Percentiles rank a stretch among this genome's conserved stretches.
phyloP scores from a whole-genome alignment of 768 basidiomycete genomes.

The Tulasnella sp. region DNA sequence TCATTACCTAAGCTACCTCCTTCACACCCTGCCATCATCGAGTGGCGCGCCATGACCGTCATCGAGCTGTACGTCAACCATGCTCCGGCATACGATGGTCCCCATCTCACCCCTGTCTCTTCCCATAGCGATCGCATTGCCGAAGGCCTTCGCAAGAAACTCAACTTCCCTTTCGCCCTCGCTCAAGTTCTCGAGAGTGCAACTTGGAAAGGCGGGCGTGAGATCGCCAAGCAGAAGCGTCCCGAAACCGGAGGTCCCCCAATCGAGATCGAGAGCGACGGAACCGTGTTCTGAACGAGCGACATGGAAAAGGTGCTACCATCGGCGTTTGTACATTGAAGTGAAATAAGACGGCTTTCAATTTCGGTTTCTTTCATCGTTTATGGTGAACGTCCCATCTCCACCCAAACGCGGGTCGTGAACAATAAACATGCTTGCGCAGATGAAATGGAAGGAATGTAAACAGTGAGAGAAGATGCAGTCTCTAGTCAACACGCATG shows the following conservation, averaged over 20 bases:
- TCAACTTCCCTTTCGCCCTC: constrained; percentile 62
- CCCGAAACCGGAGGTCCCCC: constrained; percentile 79
- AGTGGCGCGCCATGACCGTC: constrained; percentile 96
- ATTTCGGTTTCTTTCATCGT: neutral
- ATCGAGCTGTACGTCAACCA: constrained; percentile 73
- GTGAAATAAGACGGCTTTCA: neutral
- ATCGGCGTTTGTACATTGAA: neutral
- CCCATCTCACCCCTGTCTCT: neutral
- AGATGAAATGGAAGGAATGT: neutral
- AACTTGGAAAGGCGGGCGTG: constrained; percentile 96
- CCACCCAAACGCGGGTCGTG: too few species aligned
- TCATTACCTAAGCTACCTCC: constrained; percentile 67
- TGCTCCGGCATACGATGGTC: constrained; percentile 23
- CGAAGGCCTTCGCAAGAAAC: constrained; percentile 62
- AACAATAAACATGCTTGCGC: neutral
- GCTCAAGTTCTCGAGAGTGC: constrained; percentile 92
- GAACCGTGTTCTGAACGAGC: constrained; percentile 66
- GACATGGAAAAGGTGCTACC: neutral
- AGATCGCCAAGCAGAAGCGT: constrained; percentile 80
- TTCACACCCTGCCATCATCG: constrained; percentile 88
- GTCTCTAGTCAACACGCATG: neutral
- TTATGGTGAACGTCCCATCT: neutral
- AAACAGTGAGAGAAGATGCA: constrained; percentile 1
- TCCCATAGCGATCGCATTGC: constrained; percentile 77
- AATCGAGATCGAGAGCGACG: constrained; percentile 84